Evolutionary conservation across 768 basidiomycete genomes (phyloP), one percentile per base, ranked within the genome.

Genomic region (Lactarius vividus): DNA sequence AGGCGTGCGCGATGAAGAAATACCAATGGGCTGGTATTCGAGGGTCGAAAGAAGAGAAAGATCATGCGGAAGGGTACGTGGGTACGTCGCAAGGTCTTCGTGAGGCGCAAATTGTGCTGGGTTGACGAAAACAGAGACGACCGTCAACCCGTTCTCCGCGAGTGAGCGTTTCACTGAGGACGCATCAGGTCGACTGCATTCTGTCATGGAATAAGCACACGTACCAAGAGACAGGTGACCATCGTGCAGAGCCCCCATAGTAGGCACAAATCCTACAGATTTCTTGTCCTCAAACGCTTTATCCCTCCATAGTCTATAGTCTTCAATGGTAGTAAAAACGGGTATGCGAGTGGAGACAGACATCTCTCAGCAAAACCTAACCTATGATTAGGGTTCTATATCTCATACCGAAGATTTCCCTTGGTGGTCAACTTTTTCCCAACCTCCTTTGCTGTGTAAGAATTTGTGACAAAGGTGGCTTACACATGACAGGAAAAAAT

Each of bases 121-220:
- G 74, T 99, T 98, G 65, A 99, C 96, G 75, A 98, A 99, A 71
- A 99, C 93, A 31, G 96, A 97, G 65, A 98, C 79, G 71, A 98
- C 86, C 0, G 97, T 98, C 46, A 88, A 76, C 63, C 94, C 91
- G 72, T 96, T 95, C 63, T 88, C 83, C 2, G 77, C 74, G 4
- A 98, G 81, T 0, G 93, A 95, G 58, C 80, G 81, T 64, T 84
- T 82, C 28, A 98, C 96, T 98, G 74, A 3, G 44, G 29, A 31
- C 40, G 33, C 64, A 56, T 52, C 39, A 55, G 13, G 3, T 29
- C 4, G 33, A 37, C 31, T 16, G 55, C 67, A 63, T 62, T 62
- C 58, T 20, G 29, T 40, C n/a, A 39, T 63, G 46, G 59, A 58
- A 35, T n/a, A 33, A 40, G 15, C 33, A 64, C 33, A 68, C 87